Evolutionary conservation across 768 basidiomycete genomes (phyloP).

Genomic region (Boletus sp.): DNA sequence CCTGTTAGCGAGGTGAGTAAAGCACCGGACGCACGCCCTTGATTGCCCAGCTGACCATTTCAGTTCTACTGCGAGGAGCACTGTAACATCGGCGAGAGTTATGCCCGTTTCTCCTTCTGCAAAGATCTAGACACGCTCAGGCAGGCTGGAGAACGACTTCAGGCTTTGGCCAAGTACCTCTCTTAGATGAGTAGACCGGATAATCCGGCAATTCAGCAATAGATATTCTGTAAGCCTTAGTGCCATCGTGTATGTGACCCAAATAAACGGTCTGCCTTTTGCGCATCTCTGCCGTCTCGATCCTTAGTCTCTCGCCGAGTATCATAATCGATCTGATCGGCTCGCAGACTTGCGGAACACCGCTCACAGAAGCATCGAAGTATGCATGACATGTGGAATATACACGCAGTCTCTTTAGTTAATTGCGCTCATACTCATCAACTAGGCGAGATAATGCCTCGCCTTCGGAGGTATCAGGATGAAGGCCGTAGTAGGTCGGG

Average conservation of each 20-base stretch:
- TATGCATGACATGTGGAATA: neutral
- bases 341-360: neutral
- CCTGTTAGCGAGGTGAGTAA: slow-evolving; percentile 89
- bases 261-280: neutral
- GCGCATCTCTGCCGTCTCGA: too few relatives aligned
- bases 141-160: slow-evolving; percentile 79
- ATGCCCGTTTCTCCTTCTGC: slow-evolving; percentile 91
- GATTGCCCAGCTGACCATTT: slow-evolving; percentile 9
- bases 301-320: neutral
- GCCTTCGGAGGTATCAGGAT: slow-evolving; percentile 38
- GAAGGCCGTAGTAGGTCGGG: slow-evolving; percentile 79
- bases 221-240: neutral
- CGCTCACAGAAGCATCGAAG: neutral
- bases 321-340: neutral
- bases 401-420: neutral
- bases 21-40: neutral
- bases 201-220: neutral
- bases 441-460: slow-evolving; percentile 69
- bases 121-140: slow-evolving; percentile 87
- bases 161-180: slow-evolving; percentile 68
- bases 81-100: slow-evolving; percentile 79
- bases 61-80: slow-evolving; percentile 95
- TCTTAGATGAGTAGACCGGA: slow-evolving; percentile 9
- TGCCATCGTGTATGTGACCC: neutral
- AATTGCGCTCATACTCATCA: slow-evolving; percentile 44